Percentiles rank a stretch among this genome's conserved stretches.
These are phyloP conservation scores for Polytolypa hystricis DNA, from an alignment of 2,329 filamentous ascomycete species.

Conservation along the genomic window DNA sequence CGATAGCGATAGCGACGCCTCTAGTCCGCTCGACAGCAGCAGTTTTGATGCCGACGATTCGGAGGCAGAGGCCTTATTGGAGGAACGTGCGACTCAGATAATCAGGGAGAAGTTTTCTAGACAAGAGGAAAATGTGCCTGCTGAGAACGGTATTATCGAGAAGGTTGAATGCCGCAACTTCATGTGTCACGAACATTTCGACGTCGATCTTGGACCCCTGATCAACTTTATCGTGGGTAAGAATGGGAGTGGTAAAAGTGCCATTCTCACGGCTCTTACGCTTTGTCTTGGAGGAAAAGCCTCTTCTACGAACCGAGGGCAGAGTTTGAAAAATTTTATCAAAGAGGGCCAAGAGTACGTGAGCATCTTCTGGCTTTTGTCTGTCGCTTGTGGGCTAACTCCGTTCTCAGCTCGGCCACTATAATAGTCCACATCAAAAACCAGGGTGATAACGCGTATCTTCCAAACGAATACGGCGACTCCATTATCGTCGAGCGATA, in stretches of 20 bases:
- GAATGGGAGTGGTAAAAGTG: slow-evolving; percentile 96
- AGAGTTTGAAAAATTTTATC: slow-evolving; percentile 79
- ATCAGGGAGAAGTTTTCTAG: slow-evolving; percentile 41
- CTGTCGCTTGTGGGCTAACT: too few species aligned
- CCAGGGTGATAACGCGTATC: slow-evolving; percentile 70
- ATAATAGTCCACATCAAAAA: slow-evolving; percentile 87
- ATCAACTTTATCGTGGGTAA: slow-evolving; percentile 98
- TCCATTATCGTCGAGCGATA: slow-evolving; percentile 84
- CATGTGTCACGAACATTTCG: slow-evolving; percentile 83
- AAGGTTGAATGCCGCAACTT: slow-evolving; percentile 83
- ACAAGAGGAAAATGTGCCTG: slow-evolving; percentile 58
- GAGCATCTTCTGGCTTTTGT: too few species aligned
- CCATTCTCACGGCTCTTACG: slow-evolving; percentile 82
- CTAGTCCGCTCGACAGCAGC: not conserved
- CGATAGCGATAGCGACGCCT: slow-evolving; percentile 14
- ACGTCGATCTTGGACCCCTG: slow-evolving; percentile 76
- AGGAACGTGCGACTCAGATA: slow-evolving; percentile 54
- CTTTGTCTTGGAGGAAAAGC: slow-evolving; percentile 93
- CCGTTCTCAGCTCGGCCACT: slow-evolving; percentile 39
- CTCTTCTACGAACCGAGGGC: slow-evolving; percentile 80
- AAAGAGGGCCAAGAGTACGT: slow-evolving; percentile 72
- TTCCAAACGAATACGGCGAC: slow-evolving; percentile 68
- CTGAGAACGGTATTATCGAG: slow-evolving; percentile 79
- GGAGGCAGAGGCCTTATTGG: slow-evolving; percentile 20
- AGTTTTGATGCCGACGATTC: slow-evolving; percentile 18